Evolutionary conservation across 768 basidiomycete genomes (phyloP).

Genomic region (Infundibulicybe gibba): DNA sequence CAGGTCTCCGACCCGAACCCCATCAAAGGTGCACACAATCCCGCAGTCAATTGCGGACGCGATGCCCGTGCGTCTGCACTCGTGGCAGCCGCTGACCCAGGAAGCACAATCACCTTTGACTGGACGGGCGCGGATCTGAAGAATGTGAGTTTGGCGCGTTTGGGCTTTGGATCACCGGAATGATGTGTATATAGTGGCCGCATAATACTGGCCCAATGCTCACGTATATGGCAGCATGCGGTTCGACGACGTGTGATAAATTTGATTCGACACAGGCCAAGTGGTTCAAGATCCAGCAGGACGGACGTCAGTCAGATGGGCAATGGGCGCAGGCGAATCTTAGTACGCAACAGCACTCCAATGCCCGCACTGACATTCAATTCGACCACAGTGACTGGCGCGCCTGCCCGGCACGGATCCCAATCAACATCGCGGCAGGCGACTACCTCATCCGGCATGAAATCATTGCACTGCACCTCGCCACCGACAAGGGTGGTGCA

Average conservation of each 20-base stretch:
- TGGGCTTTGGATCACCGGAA: constrained; percentile 1
- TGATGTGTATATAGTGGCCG: constrained; percentile 28
- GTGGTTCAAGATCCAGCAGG: constrained; percentile 74
- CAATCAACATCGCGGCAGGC: constrained; percentile 54
- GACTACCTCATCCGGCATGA: constrained; percentile 79
- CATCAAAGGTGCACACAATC: constrained; percentile 52
- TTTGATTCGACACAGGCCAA: constrained; percentile 55
- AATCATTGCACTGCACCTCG: constrained; percentile 76
- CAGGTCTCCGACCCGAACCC: constrained; percentile 34
- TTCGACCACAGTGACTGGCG: constrained; percentile 31
- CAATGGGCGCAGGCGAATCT: constrained; percentile 54
- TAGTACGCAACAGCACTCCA: constrained; percentile 31
- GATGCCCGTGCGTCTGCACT: constrained; percentile 45
- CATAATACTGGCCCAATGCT: constrained; percentile 67
- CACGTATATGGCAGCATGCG: constrained; percentile 72
- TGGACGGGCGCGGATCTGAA: constrained; percentile 50
- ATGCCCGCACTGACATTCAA: background rate
- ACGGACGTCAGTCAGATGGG: constrained; percentile 34
- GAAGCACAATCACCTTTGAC: constrained; percentile 47
- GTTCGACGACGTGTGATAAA: constrained; percentile 49
- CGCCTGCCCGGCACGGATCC: constrained; percentile 39
- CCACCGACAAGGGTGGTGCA: constrained; percentile 51
- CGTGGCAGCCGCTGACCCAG: constrained; percentile 56
- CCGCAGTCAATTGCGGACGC: constrained; percentile 57
- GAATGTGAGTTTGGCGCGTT: constrained; percentile 20